Conservation (phyloP, 1,284 basidiomycete genomes). For the Sanghuangporus weigelae region DNA sequence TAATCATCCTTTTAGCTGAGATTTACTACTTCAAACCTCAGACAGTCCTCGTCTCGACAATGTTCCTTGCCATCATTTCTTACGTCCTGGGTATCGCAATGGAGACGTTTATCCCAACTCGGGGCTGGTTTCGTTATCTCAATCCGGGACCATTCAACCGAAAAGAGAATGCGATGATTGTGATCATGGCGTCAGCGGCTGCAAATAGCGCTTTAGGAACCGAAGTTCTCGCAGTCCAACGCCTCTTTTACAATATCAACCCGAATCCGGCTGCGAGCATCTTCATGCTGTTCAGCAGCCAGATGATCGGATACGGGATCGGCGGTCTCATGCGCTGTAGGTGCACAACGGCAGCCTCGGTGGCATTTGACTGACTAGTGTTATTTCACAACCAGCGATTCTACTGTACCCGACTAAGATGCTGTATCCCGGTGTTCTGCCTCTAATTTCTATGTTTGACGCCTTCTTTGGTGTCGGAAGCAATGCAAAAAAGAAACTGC, state of each 20-base stretch:
- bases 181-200: constrained; percentile 23
- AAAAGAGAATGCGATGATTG: constrained; percentile 33
- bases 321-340: constrained; percentile 32
- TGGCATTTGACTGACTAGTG: neutral
- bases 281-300: constrained; percentile 41
- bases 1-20: constrained; percentile 14
- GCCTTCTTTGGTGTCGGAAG: constrained; percentile 28
- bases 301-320: constrained; percentile 46
- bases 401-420: constrained; percentile 29
- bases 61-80: constrained; percentile 25
- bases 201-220: constrained; percentile 24
- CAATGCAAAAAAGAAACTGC: constrained; percentile 28
- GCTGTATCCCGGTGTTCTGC: constrained; percentile 27
- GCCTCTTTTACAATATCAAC: constrained; percentile 34
- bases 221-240: constrained; percentile 33
- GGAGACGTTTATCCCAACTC: constrained; percentile 24
- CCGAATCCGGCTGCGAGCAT: constrained; percentile 31
- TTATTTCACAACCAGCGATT: constrained; percentile 11
- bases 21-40: constrained; percentile 27
- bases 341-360: constrained; percentile 5
- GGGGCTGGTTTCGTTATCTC: constrained; percentile 27
- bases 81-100: constrained; percentile 25
- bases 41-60: constrained; percentile 23
- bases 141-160: constrained; percentile 34
- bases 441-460: constrained; percentile 30